These are phyloP conservation scores for Psilocybe cyanescens DNA, from an alignment of 768 basidiomycete genomes.

Conservation along the genomic window DNA sequence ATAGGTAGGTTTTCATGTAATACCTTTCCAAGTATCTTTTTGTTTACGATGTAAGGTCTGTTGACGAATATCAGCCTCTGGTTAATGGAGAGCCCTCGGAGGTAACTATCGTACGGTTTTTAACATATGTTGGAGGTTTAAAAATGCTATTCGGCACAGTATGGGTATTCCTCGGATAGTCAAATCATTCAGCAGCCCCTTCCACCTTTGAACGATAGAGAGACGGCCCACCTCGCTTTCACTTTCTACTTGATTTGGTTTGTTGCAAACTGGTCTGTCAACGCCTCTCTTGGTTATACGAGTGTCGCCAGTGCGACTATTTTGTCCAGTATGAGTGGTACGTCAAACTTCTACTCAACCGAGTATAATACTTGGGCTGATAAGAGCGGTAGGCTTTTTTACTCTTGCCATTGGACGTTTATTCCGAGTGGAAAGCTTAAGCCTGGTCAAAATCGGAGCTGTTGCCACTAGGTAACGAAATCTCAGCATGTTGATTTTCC, in stretches of 20 bases:
- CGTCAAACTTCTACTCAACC: slow-evolving; percentile 21
- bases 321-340: slow-evolving; percentile 87
- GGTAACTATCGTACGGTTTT: background rate
- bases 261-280: slow-evolving; percentile 90
- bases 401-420: slow-evolving; percentile 84
- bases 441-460: slow-evolving; percentile 71
- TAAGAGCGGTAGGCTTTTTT: slow-evolving; percentile 76
- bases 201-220: slow-evolving; percentile 36
- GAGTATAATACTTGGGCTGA: background rate
- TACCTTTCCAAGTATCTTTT: background rate
- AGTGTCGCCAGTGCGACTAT: slow-evolving; percentile 95
- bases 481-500: slow-evolving; percentile 12
- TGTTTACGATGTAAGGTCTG: slow-evolving; percentile 9
- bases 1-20: slow-evolving; percentile 9
- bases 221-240: slow-evolving; percentile 81
- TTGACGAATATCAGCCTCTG: slow-evolving; percentile 30
- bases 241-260: slow-evolving; percentile 93
- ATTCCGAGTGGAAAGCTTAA: slow-evolving; percentile 80
- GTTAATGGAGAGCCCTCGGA: slow-evolving; percentile 17
- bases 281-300: slow-evolving; percentile 83
- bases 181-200: slow-evolving; percentile 3
- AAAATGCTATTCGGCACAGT: background rate
- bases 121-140: background rate
- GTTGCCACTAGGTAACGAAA: slow-evolving; percentile 71
- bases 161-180: slow-evolving; percentile 3